These are phyloP conservation scores for Eustoma russellianum DNA, from an alignment of 257 asterid species.

Conservation along the genomic window DNA sequence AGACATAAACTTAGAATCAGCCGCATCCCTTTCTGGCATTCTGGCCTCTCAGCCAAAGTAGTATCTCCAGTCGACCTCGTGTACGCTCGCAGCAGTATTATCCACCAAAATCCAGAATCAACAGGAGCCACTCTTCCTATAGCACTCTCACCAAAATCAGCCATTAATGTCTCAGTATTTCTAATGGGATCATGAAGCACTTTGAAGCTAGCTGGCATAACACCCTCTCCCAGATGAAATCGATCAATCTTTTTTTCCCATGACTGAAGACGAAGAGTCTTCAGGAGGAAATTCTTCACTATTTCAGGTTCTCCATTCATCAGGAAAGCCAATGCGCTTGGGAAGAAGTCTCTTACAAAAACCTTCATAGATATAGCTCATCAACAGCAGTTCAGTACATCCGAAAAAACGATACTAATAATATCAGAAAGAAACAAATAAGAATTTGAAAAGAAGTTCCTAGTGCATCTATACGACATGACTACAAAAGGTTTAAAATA, in stretches of 20 bases:
- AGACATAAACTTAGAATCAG: conserved; percentile 63
- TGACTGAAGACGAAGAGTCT: conserved; percentile 68
- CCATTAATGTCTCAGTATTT: conserved; percentile 52
- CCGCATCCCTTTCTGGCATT: conserved; percentile 70
- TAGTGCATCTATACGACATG: too few species aligned
- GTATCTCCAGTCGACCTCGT: conserved; percentile 66
- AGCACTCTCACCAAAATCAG: conserved; percentile 76
- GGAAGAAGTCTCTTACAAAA: conserved; percentile 69
- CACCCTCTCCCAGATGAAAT: conserved; percentile 68
- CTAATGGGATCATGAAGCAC: conserved; percentile 58
- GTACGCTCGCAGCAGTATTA: conserved; percentile 59
- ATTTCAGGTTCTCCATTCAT: conserved; percentile 67
- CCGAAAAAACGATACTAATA: too few species aligned
- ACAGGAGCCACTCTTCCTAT: conserved; percentile 79
- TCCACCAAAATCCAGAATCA: conserved; percentile 87
- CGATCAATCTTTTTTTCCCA: conserved; percentile 75
- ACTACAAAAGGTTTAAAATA: too few species aligned
- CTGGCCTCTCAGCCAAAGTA: conserved; percentile 60
- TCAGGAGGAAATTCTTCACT: conserved; percentile 52
- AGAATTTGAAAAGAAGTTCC: too few species aligned
- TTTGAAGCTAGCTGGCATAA: conserved; percentile 74
- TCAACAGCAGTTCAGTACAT: conserved; percentile 2
- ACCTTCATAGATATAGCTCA: conserved; percentile 28
- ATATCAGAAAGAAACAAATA: too few species aligned
- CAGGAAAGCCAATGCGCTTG: conserved; percentile 63